Conservation (phyloP, 148 eudicot species). For the Fallopia convolvulus region DNA sequence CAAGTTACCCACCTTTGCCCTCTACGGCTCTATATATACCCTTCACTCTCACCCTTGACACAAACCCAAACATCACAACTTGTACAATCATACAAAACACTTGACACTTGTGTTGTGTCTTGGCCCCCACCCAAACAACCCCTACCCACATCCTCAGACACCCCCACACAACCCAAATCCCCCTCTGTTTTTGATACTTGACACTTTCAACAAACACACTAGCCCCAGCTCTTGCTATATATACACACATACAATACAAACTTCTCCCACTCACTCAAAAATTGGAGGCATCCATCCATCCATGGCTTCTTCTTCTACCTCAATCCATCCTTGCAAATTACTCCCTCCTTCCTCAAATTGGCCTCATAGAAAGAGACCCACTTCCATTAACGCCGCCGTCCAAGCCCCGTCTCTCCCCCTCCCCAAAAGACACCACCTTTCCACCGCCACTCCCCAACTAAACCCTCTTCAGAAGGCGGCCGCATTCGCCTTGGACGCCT, state of each 20-base stretch:
- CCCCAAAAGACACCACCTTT: not conserved
- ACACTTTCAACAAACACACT: no score
- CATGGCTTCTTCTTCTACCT: slow-evolving; percentile 2
- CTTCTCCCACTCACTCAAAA: not conserved
- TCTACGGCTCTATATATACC: no score
- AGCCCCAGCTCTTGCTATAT: no score
- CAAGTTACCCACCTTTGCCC: no score
- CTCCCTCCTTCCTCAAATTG: not conserved
- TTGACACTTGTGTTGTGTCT: no score
- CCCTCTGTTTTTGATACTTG: no score
- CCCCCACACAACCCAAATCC: no score
- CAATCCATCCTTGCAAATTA: not conserved
- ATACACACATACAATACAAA: not conserved
- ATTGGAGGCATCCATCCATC: not conserved
- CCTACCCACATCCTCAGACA: no score
- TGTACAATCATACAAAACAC: no score
- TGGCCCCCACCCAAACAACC: no score
- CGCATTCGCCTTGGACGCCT: slow-evolving; percentile 21
- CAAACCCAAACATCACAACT: no score
- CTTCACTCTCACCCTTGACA: no score
- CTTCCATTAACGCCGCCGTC: not conserved
- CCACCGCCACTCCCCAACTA: slow-evolving; percentile 15
- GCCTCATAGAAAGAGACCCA: not conserved
- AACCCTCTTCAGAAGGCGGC: slow-evolving; percentile 43
- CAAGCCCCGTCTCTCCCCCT: not conserved